These are phyloP conservation scores for Gigaspora rosea DNA, from an alignment of 192 early-diverging fungal genomes.

Conservation along the genomic window DNA sequence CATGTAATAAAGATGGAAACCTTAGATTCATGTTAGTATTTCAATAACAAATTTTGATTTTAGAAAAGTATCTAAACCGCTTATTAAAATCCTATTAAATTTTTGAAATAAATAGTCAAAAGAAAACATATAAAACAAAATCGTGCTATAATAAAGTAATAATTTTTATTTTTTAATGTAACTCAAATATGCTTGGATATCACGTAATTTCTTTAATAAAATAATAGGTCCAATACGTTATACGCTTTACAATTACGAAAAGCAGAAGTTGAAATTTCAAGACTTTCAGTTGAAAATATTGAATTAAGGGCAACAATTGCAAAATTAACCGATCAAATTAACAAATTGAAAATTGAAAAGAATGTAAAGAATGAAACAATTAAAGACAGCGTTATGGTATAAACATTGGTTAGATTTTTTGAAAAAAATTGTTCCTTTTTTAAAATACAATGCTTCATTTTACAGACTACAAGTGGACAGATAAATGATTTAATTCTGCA, in stretches of 20 bases:
- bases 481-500: constrained; percentile 6
- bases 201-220: background rate
- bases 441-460: background rate
- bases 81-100: background rate
- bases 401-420: too few species aligned
- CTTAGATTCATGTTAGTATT: constrained; percentile 14
- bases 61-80: background rate
- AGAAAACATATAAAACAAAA: constrained; percentile 28
- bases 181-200: background rate
- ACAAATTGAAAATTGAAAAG: background rate
- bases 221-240: constrained; percentile 19
- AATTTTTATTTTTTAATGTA: background rate
- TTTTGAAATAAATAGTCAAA: background rate
- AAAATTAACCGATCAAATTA: background rate
- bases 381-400: background rate
- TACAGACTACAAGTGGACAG: constrained; percentile 10
- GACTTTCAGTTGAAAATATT: constrained; percentile 19
- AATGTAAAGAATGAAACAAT: background rate
- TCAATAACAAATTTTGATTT: background rate
- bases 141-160: constrained; percentile 25
- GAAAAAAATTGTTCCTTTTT: too few species aligned
- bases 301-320: constrained; percentile 15
- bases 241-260: constrained; percentile 21
- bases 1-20: constrained; percentile 7
- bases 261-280: constrained; percentile 18